phyloP scores from a whole-genome alignment of 768 basidiomycete genomes.

The Fibroporia radiculosa region DNA sequence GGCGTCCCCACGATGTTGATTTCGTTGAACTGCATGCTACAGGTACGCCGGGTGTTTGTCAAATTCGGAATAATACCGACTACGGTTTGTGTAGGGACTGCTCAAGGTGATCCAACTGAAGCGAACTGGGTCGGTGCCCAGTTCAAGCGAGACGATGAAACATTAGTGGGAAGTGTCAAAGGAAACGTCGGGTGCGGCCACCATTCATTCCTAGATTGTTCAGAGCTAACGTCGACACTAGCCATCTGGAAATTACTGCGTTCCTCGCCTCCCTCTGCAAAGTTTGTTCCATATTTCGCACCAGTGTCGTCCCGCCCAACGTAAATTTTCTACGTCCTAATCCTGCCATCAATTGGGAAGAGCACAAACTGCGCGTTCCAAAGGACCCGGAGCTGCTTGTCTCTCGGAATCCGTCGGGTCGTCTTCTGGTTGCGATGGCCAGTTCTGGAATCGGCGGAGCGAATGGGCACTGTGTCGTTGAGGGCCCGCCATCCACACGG shows the following conservation, averaged over 20 bases:
- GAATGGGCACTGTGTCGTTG: slow-evolving; percentile 34
- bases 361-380: slow-evolving; percentile 32
- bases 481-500: slow-evolving; percentile 22
- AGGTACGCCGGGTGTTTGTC: slow-evolving; percentile 16
- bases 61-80: background rate
- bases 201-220: background rate
- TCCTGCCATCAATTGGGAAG: slow-evolving; percentile 31
- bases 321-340: slow-evolving; percentile 29
- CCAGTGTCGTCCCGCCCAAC: slow-evolving; percentile 30
- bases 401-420: slow-evolving; percentile 16
- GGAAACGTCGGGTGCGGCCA: slow-evolving; percentile 37
- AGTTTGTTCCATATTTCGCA: slow-evolving; percentile 32
- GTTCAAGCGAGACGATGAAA: slow-evolving; percentile 26
- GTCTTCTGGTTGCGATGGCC: slow-evolving; percentile 30
- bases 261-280: slow-evolving; percentile 40
- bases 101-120: slow-evolving; percentile 42
- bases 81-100: slow-evolving; percentile 24
- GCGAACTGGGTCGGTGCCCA: slow-evolving; percentile 39
- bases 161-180: slow-evolving; percentile 37
- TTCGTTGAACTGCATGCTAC: slow-evolving; percentile 45
- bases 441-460: slow-evolving; percentile 41
- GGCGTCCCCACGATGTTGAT: slow-evolving; percentile 33
- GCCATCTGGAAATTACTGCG: slow-evolving; percentile 34
- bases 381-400: slow-evolving; percentile 21
- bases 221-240: slow-evolving; percentile 6